Base-by-base conservation (phyloP, 805 yeast species). In the Sugiyamaella smithiae region DNA sequence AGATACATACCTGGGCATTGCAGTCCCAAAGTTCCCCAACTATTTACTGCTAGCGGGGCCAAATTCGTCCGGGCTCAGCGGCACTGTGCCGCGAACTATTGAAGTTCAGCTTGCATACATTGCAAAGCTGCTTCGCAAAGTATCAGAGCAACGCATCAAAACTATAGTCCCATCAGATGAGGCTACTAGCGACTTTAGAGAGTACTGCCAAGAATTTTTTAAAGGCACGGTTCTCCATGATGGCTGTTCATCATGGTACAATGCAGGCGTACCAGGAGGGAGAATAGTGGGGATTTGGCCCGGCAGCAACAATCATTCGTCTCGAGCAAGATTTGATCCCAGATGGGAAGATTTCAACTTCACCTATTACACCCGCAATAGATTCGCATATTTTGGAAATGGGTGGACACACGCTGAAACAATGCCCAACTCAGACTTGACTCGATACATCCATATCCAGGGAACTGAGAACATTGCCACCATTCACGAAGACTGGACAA, bases 191-290 rank as follows among this genome's bases (percentile, higher is more conserved):
- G 51, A 48, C 19, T 48, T 48, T 20, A 20, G 36, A 19, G 51
- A 43, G 16, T 48, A 48, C 20, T 20, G 24, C 5, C 44, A 49
- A 5, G 20, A 37, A 19, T 49, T 46, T 19, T 47, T 49, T 17
- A 25, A 33, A 11, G 26, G 29, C 8, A 48, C 51, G 6, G 51
- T 48, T n/a, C 37, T 46, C 3, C 22, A 24, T 12, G 52, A 49
- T 22, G 43, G 43, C n/a, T 46, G 51, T 28, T 19, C 44, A 5
- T 47, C 52, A 3, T 49, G 52, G 52, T 49, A 46, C 42, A 49
- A 49, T 29, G 51, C 48, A 5, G 51, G 51, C 4, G 31, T 23
- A 9, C 46, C 32, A 5, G 47, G 51, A 19, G 46, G 51, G 4
- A 6, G 33, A 8, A 32, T 49, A 23, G 19, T 23, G 12, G 52